phyloP scores from a whole-genome alignment of 1,284 basidiomycete genomes.

The Cutaneotrichosporon cyanovorans region DNA sequence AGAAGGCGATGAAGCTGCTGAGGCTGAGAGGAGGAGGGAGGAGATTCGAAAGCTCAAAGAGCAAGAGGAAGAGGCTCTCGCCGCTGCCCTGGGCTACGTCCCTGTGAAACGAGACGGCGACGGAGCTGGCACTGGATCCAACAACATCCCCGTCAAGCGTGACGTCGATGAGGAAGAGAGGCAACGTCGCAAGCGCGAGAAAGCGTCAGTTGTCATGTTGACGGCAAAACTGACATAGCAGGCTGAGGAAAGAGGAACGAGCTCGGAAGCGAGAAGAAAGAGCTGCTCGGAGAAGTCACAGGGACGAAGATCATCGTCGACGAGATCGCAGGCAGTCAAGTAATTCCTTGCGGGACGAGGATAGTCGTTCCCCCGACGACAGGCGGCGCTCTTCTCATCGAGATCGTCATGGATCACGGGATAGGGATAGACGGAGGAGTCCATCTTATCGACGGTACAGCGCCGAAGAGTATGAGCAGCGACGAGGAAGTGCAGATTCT shows the following conservation, averaged over 20 bases:
- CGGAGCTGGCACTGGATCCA: constrained; percentile 26
- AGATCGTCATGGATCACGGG: too few relatives aligned
- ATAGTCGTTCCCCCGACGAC: background rate
- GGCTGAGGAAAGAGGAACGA: constrained; percentile 38
- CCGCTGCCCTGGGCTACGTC: constrained; percentile 60
- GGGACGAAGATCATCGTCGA: background rate
- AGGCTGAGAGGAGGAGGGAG: constrained; percentile 33
- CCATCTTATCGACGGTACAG: too few relatives aligned
- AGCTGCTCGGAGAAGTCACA: background rate
- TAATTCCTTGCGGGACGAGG: too few relatives aligned
- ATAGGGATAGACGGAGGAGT: too few relatives aligned
- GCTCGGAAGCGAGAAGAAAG: constrained; percentile 31
- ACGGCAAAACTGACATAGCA: constrained; percentile 9
- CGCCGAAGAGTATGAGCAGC: too few relatives aligned
- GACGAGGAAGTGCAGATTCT: too few relatives aligned
- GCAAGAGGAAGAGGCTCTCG: constrained; percentile 74
- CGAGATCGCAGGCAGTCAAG: constrained; percentile 17
- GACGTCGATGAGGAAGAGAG: constrained; percentile 35
- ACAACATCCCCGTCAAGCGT: constrained; percentile 28
- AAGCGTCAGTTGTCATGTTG: constrained; percentile 39
- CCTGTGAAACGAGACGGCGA: constrained; percentile 19
- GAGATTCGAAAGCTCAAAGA: constrained; percentile 76
- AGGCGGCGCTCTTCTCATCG: too few relatives aligned
- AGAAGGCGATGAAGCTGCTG: constrained; percentile 47
- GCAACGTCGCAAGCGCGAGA: constrained; percentile 37